phyloP scores from a whole-genome alignment of 2,329 filamentous ascomycete genomes.

The Talaromyces atroroseus region DNA sequence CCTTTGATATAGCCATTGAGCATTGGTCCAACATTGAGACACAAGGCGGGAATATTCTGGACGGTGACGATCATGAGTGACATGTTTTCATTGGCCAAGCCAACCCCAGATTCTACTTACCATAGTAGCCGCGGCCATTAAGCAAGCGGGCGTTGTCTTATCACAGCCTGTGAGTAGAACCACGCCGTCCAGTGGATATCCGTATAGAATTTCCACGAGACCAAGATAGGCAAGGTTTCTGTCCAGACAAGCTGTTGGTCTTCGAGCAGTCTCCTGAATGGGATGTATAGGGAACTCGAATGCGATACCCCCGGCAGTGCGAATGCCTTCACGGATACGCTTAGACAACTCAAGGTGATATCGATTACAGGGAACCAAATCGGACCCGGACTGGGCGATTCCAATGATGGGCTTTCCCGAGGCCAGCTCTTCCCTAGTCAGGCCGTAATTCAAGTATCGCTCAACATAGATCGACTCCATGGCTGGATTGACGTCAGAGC shows the following conservation, averaged over 20 bases:
- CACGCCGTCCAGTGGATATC: conserved; percentile 48
- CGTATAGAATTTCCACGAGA: conserved; percentile 45
- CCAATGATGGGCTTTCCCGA: conserved; percentile 49
- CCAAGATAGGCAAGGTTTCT: conserved; percentile 46
- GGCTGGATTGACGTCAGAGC: conserved; percentile 37
- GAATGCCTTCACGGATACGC: conserved; percentile 47
- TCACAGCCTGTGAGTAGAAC: conserved; percentile 50
- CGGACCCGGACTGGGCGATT: conserved; percentile 49
- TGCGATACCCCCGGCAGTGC: conserved; percentile 45
- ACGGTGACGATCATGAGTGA: background rate
- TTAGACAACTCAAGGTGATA: conserved; percentile 47
- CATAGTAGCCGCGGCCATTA: conserved; percentile 50
- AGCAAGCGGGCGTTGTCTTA: conserved; percentile 48
- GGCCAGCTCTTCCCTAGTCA: conserved; percentile 46
- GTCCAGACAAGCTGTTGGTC: conserved; percentile 47
- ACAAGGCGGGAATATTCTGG: conserved; percentile 48
- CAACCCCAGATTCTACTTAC: conserved; percentile 20
- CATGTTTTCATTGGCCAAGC: background rate
- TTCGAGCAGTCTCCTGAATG: conserved; percentile 46
- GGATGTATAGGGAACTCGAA: conserved; percentile 51
- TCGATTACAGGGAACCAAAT: conserved; percentile 48
- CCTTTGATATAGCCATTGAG: conserved; percentile 44
- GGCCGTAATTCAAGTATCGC: conserved; percentile 47
- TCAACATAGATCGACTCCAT: conserved; percentile 48
- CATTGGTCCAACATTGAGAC: conserved; percentile 51